Base-by-base conservation (phyloP, 768 basidiomycete genomes). In the Termitomyces sp. region DNA sequence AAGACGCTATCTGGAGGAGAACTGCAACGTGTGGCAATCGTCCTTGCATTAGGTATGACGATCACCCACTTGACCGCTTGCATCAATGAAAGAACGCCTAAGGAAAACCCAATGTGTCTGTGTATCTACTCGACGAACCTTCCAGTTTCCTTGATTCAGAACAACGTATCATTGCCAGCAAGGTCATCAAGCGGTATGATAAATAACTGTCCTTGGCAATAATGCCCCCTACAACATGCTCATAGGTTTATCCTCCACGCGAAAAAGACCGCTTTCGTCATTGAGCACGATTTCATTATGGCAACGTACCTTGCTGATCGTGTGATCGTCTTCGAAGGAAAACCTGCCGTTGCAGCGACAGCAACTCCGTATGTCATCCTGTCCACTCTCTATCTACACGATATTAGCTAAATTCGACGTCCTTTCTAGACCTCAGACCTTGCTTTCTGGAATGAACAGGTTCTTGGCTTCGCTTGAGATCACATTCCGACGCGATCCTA, bases 281-380 rank as follows among this genome's bases (percentile, higher is more conserved):
- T 99, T 68, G 97, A 99, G 81, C 97, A 99, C 85, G 96, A 98
- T 78, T 98, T 99, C 73, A 97, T 98, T 77, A 98, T 98, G 96
- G 95, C 96, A 3, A 98, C 96, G 2, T 98, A 99, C 73, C 90
- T 99, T 56, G 96, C 97, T 43, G 97, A 99, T 70, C 90, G 96
- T 47, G 94, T 97, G 66, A 94, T 96, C 59, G 93, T 95, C 13
- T 95, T 93, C 65, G 87, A 90, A 69, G 92, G 92, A 40, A 72
- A 85, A 65, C 96, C 97, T 6, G 95, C 94, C 43, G 72, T 94
- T 51, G 54, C 87, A 52, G 95, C 97, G 18, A 95, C 87, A 41
- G 97, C 97, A 20, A 90, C 91, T 26, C 92, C 88, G 92, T 96
- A 70, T 67, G 89, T 79, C 18, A 41, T 58, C 38, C 41, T 38